Percentiles rank a stretch among this genome's conserved stretches.
Evolutionary conservation across 176 grass and related monocot species (phyloP).

Genomic region (Zoysia pacifica): DNA sequence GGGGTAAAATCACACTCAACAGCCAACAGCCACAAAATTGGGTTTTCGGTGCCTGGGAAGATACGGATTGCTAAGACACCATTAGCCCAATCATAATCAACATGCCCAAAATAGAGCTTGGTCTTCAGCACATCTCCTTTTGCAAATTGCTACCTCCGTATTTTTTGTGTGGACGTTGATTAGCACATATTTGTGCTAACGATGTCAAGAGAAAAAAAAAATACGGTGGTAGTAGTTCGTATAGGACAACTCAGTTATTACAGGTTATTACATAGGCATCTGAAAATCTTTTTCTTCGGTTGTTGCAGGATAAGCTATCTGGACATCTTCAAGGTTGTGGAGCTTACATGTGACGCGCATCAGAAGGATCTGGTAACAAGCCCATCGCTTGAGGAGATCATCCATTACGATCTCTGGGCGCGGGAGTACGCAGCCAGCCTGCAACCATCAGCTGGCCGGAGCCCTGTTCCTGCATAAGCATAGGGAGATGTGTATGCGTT

Average conservation of each 20-base stretch:
- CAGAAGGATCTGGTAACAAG: constrained; percentile 67
- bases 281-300: background rate
- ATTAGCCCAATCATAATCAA: constrained; percentile 10
- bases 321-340: constrained; percentile 95
- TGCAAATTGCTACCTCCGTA: background rate
- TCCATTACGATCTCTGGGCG: constrained; percentile 95
- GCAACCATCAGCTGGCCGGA: constrained; percentile 57
- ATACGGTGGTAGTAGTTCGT: background rate
- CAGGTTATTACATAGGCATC: background rate
- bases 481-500: background rate
- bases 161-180: too few species aligned
- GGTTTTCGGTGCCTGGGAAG: background rate
- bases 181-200: too few species aligned
- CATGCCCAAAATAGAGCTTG: background rate
- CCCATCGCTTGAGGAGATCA: constrained; percentile 85
- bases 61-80: background rate
- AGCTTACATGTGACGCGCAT: constrained; percentile 75
- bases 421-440: constrained; percentile 62
- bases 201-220: too few species aligned
- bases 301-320: constrained; percentile 81
- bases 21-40: background rate
- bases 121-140: background rate
- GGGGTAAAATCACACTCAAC: background rate
- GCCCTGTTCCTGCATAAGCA: constrained; percentile 61
- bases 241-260: background rate